Base-by-base conservation (phyloP, 805 yeast species). In the Candida chauliodis region DNA sequence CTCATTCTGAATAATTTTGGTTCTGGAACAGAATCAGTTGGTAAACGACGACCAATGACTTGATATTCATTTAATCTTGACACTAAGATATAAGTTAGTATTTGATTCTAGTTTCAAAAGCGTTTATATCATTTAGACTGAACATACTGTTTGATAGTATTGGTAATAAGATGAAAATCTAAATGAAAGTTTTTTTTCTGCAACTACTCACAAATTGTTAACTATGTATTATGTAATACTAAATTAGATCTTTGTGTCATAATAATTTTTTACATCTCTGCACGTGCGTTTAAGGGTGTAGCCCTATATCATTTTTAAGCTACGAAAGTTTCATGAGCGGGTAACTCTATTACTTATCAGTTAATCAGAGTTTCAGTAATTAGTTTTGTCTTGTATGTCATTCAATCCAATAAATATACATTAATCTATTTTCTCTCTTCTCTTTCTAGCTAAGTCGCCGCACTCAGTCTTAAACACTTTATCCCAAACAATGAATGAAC, bases 1-100 rank as follows among this genome's bases (percentile, higher is more conserved):
- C 96, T 89, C 98, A 93, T 93, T 75, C 99, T 88, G 95, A 84
- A 93, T 78, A 93, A 87, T 84, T 91, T 93, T 75, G 99, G 99
- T 79, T 90, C 96, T 66, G 98, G 96, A 68, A 86, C 96, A 64
- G 90, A 77, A 76, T 89, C 98, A 67, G 96, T 89, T 61, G 99
- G 99, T 75, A 93, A 87, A 79, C 93, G 95, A 78, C 99, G 96
- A 78, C 99, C 99, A 76, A 93, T 93, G 73, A 93, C 97, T 83
- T 93, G 96, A 81, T 90, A 91, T 84, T 91, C 98, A 81, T 83
- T 85, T 75, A 90, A 84, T 81, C 93, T 89, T 78, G 96, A 85
- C 96, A 89, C 36, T 30, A 40, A 30, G 25, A 20, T 8, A 38
- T 15, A 24, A 34, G 63, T 58, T 58, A 58, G 63, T 58, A 56